These are phyloP conservation scores for Cladosporium sp. DNA, from an alignment of 2,329 filamentous ascomycete genomes.

Conservation along the genomic window DNA sequence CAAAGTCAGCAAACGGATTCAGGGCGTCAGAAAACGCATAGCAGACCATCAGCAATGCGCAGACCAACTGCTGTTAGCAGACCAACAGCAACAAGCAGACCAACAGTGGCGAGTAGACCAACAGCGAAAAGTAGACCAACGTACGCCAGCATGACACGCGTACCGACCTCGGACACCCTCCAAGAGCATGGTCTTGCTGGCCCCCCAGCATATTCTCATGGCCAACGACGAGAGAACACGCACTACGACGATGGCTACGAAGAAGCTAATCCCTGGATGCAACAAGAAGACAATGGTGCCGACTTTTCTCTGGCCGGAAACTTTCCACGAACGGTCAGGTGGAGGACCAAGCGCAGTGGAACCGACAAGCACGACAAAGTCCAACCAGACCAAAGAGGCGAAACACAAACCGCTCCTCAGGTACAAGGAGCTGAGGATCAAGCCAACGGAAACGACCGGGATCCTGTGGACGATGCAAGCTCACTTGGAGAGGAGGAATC, in stretches of 20 bases:
- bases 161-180: neutral
- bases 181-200: conserved; percentile 1
- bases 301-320: conserved; percentile 24
- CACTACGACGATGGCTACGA: conserved; percentile 25
- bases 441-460: neutral
- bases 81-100: neutral
- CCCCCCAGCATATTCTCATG: neutral
- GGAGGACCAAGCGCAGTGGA: conserved; percentile 14
- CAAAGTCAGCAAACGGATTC: neutral
- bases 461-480: conserved; percentile 3
- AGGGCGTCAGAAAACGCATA: neutral
- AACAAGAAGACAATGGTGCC: conserved; percentile 14
- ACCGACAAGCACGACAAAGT: conserved; percentile 11
- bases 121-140: neutral
- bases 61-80: neutral
- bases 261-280: conserved; percentile 24
- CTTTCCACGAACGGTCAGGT: conserved; percentile 24
- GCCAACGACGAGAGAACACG: conserved; percentile 19
- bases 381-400: conserved; percentile 19
- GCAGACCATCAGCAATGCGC: neutral
- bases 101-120: neutral
- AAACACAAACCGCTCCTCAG: conserved; percentile 23
- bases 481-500: conserved; percentile 2
- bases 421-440: conserved; percentile 7
- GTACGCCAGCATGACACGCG: neutral